Evolutionary conservation across 768 basidiomycete genomes (phyloP), one percentile per base, ranked within the genome.

Genomic region (Lanmaoa rubissima): DNA sequence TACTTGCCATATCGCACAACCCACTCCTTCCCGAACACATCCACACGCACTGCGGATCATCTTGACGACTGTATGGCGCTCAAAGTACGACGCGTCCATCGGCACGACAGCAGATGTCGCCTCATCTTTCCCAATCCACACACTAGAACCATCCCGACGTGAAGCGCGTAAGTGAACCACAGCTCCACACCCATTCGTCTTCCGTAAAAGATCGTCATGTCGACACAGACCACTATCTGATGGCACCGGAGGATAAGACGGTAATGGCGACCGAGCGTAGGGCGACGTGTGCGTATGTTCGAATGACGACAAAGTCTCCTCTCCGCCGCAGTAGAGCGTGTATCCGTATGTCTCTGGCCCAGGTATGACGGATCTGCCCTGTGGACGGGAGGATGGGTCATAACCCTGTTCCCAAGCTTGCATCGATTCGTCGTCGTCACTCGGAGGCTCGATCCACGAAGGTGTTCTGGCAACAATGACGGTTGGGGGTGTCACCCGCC

Each of bases 1-100:
- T 7, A 70, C 78, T 65, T 51, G 78, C 83, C 84, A 87, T 44
- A 76, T 76, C 3, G 79, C 76, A 71, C 87, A 90, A 19, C 84
- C 87, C 11, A 90, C 75, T 6, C 85, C 86, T 68, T 88, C 85
- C 35, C 83, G 78, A 39, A 83, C 67, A 62, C 87, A 90, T 14
- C 87, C 86, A 61, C 87, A 89, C 3, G 81, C 72, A 58, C 79
- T 82, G 58, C 74, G 75, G 54, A 80, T 73, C 67, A 82, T 79
- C 67, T 78, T 78, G 39, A 79, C 76, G 17, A 79, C 73, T 14
- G 76, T 72, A 13, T 73, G 61, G 35, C 78, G 70, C 60, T 83
- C 82, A 66, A 88, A 85, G 69, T 88, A 88, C 12, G 68, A 70
- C 6, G 81, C 62, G 55, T 86, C 82, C 62, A 90, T 74, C 3